Conservation (phyloP, 768 basidiomycete genomes). For the Pisolithus marmoratus region DNA sequence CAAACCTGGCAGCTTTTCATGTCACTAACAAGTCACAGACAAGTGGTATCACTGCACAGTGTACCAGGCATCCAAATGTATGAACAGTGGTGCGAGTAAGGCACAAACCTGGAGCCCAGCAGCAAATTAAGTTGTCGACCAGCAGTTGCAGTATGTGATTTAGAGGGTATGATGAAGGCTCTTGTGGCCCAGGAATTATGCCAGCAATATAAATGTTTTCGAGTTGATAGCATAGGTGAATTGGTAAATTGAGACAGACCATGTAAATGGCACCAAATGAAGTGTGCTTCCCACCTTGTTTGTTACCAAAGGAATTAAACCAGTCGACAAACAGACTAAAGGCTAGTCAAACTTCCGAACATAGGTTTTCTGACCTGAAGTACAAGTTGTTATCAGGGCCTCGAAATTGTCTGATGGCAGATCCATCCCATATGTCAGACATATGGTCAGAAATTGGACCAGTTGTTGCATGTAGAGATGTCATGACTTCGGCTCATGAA, state of each 20-base stretch:
- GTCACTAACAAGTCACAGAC: slow-evolving; percentile 20
- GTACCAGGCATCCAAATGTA: slow-evolving; percentile 22
- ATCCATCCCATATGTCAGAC: slow-evolving; percentile 23
- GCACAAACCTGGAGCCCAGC: slow-evolving; percentile 31
- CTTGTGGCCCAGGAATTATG: slow-evolving; percentile 10
- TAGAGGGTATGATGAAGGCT: slow-evolving; percentile 25
- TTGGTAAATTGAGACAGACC: slow-evolving; percentile 26
- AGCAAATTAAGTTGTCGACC: slow-evolving; percentile 29
- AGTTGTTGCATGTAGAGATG: neutral
- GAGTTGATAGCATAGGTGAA: slow-evolving; percentile 20
- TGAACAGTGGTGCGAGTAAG: slow-evolving; percentile 17
- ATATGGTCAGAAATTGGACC: neutral
- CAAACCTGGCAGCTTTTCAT: slow-evolving; percentile 19
- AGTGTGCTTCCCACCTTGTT: slow-evolving; percentile 24
- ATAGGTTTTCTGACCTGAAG: slow-evolving; percentile 2
- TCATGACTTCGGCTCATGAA: slow-evolving; percentile 18
- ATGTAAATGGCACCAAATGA: slow-evolving; percentile 27
- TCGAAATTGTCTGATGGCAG: slow-evolving; percentile 17
- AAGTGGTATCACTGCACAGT: slow-evolving; percentile 23
- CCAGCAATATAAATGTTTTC: slow-evolving; percentile 34
- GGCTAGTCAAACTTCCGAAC: slow-evolving; percentile 15
- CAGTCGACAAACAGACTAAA: slow-evolving; percentile 32
- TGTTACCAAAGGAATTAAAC: slow-evolving; percentile 32
- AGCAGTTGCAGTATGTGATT: slow-evolving; percentile 35
- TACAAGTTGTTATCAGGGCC: slow-evolving; percentile 24